Conservation (phyloP, 106 monocot genomes). For the Chionographis japonica region DNA sequence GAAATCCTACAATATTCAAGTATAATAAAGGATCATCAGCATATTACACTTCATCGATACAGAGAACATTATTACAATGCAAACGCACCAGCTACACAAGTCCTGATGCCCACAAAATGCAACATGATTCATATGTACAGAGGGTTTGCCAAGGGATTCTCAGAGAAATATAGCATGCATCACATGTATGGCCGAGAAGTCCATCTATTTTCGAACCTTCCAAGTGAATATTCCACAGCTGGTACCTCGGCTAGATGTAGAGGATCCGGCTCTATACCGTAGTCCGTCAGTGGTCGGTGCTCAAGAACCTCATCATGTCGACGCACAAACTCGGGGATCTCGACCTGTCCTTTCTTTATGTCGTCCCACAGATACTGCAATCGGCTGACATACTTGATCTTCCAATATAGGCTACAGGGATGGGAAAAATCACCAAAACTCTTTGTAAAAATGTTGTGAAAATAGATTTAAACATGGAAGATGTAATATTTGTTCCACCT, state of each 20-base stretch:
- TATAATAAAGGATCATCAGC: no score
- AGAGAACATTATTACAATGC: no score
- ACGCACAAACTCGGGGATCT: slow-evolving; percentile 88
- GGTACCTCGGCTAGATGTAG: slow-evolving; percentile 61
- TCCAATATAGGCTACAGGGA: slow-evolving; percentile 84
- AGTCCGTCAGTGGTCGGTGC: slow-evolving; percentile 84
- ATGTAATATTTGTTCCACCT: no score
- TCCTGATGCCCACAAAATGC: no score
- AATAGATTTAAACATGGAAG: no score
- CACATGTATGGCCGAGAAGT: slow-evolving; percentile 29
- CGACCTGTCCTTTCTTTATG: slow-evolving; percentile 77
- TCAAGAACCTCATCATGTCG: slow-evolving; percentile 83
- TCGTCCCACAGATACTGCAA: slow-evolving; percentile 90
- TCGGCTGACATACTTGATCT: slow-evolving; percentile 92
- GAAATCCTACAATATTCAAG: no score
- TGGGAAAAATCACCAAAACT: neutral
- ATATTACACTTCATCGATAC: no score
- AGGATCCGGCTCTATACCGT: slow-evolving; percentile 92
- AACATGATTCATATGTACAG: no score
- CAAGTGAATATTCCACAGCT: slow-evolving; percentile 41
- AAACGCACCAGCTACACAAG: no score
- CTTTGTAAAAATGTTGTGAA: no score
- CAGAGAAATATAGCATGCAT: slow-evolving; percentile 5
- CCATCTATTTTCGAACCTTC: slow-evolving; percentile 65
- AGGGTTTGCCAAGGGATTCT: no score